Evolutionary conservation across 192 early-diverging fungal genomes (phyloP).

Genomic region (Pecoramyces ruminantium): DNA sequence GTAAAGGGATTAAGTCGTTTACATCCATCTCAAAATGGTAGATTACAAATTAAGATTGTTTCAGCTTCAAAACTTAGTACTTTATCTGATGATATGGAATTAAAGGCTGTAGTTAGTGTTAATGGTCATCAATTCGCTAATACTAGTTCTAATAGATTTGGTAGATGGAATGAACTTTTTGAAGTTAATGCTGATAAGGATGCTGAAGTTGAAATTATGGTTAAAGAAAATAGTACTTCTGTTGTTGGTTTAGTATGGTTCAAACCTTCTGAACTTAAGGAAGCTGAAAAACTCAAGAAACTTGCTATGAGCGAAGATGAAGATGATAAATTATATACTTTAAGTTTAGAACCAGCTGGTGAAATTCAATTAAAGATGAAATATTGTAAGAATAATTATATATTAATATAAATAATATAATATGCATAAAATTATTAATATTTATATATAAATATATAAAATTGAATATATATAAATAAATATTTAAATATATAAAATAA

Average conservation of each 20-base stretch:
- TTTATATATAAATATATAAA: too few relatives aligned
- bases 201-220: constrained; percentile 79
- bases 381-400: neutral
- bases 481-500: neutral
- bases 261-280: constrained; percentile 80
- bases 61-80: neutral
- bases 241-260: constrained; percentile 84
- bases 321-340: neutral
- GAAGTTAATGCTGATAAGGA: constrained; percentile 77
- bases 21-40: neutral
- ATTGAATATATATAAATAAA: too few relatives aligned
- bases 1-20: neutral
- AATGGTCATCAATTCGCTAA: neutral
- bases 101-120: neutral
- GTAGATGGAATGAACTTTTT: constrained; percentile 25
- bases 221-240: constrained; percentile 61
- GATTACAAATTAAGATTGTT: neutral
- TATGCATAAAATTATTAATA: too few relatives aligned
- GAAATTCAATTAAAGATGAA: neutral
- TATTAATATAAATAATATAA: too few relatives aligned
- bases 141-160: neutral
- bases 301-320: neutral
- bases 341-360: neutral
- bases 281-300: constrained; percentile 23
- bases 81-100: neutral